phyloP scores from a whole-genome alignment of 345 rosid genomes.

The Theobroma cacao region DNA sequence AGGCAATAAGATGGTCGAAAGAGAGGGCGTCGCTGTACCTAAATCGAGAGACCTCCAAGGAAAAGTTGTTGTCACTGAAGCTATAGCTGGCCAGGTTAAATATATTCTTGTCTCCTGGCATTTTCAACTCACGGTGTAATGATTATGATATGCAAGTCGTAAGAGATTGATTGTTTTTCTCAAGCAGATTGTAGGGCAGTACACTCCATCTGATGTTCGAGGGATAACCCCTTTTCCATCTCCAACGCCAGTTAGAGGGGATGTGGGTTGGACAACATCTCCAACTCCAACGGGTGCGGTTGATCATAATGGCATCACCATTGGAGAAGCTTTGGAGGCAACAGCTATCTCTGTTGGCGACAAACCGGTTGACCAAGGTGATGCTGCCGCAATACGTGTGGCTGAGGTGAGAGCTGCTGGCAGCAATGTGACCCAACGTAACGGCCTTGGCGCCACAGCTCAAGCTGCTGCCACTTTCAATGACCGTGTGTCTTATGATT shows the following conservation, averaged over 20 bases:
- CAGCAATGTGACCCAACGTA: constrained; percentile 19
- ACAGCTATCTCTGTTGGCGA: constrained; percentile 39
- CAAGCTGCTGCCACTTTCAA: constrained; percentile 45
- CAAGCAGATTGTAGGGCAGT: constrained; percentile 28
- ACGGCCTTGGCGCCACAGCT: constrained; percentile 43
- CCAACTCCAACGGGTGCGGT: constrained; percentile 10
- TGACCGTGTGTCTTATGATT: constrained; percentile 17
- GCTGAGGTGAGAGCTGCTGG: constrained; percentile 50
- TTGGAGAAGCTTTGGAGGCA: constrained; percentile 60
- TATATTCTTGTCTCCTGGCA: not conserved
- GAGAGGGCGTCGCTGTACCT: constrained; percentile 24
- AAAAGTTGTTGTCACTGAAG: constrained; percentile 30
- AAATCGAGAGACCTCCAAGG: constrained; percentile 13
- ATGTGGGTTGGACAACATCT: not conserved
- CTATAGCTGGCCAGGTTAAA: constrained; percentile 31
- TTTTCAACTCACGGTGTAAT: not conserved
- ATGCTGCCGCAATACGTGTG: constrained; percentile 52
- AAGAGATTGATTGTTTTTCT: not conserved
- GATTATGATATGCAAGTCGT: not conserved
- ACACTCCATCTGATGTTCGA: constrained; percentile 18
- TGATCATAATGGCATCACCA: constrained; percentile 30
- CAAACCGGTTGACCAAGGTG: constrained; percentile 51
- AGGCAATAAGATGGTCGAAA: constrained; percentile 18
- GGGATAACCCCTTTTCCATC: not conserved
- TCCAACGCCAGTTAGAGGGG: constrained; percentile 18